Conservation (phyloP, 2,329 filamentous ascomycete species). For the Stemphylium beticola region DNA sequence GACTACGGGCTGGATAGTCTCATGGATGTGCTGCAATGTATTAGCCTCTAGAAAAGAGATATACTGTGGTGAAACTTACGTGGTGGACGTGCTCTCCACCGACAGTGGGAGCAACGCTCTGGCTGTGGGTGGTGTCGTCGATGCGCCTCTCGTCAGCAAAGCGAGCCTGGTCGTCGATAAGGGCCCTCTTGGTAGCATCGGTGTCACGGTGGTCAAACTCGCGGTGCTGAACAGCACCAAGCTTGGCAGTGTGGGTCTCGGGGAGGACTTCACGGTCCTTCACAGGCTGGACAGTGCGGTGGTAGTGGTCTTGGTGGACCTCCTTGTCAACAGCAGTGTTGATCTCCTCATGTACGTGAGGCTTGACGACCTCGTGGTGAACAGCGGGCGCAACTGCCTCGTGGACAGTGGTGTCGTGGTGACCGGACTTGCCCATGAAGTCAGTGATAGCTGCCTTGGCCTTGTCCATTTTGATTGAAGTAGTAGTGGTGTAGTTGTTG, state of each 20-base stretch:
- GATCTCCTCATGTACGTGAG: slow-evolving; percentile 66
- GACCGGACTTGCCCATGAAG: slow-evolving; percentile 66
- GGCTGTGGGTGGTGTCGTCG: slow-evolving; percentile 58
- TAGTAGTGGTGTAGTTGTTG: slow-evolving; percentile 3
- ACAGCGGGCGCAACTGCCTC: slow-evolving; percentile 68
- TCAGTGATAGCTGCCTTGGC: slow-evolving; percentile 67
- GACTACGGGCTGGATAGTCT: slow-evolving; percentile 73
- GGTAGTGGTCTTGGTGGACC: slow-evolving; percentile 74
- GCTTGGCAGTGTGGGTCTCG: slow-evolving; percentile 68
- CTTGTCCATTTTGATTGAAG: slow-evolving; percentile 59
- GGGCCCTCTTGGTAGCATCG: slow-evolving; percentile 35
- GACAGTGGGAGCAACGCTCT: slow-evolving; percentile 56
- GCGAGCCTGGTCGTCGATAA: slow-evolving; percentile 57
- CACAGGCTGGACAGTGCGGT: slow-evolving; percentile 72
- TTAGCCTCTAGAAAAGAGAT: no score
- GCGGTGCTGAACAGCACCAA: slow-evolving; percentile 65
- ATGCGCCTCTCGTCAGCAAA: slow-evolving; percentile 60
- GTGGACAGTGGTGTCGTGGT: slow-evolving; percentile 74
- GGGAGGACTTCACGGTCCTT: slow-evolving; percentile 61
- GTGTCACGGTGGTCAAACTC: slow-evolving; percentile 67
- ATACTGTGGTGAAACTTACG: slow-evolving; percentile 20
- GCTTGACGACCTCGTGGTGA: slow-evolving; percentile 65
- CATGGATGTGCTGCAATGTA: slow-evolving; percentile 60
- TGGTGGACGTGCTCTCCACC: slow-evolving; percentile 70
- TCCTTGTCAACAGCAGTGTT: slow-evolving; percentile 70